phyloP scores from a whole-genome alignment of 129 eudicot genomes.

The Escallonia rubra region DNA sequence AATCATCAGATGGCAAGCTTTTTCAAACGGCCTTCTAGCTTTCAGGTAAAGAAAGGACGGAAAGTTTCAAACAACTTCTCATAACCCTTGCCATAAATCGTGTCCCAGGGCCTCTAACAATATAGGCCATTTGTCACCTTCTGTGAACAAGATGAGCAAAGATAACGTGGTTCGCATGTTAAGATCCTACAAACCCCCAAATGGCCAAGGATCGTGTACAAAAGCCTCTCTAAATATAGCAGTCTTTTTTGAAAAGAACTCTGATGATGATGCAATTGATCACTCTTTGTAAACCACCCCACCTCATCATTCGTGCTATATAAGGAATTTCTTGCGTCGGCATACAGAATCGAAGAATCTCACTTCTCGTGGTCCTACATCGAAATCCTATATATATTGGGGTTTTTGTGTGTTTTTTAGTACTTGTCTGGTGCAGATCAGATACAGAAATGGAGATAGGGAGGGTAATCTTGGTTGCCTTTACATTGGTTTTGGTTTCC shows the following conservation, averaged over 20 bases:
- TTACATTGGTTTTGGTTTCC: constrained; percentile 32
- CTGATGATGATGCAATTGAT: background rate
- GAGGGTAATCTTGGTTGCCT: constrained; percentile 29
- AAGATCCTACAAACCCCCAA: background rate
- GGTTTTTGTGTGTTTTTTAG: background rate
- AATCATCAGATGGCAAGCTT: background rate
- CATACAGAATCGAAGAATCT: no score
- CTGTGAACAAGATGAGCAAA: constrained; percentile 10
- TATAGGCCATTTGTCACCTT: constrained; percentile 3
- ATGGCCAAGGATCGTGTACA: no score
- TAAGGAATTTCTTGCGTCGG: no score
- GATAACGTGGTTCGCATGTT: constrained; percentile 10
- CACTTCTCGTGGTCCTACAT: no score
- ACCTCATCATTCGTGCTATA: no score
- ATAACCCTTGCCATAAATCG: constrained; percentile 13
- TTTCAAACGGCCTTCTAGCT: background rate
- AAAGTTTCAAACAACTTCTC: background rate
- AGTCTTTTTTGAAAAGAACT: background rate
- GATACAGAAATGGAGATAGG: constrained; percentile 24
- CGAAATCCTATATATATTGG: background rate
- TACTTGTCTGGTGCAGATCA: no score
- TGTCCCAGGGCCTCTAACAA: constrained; percentile 3
- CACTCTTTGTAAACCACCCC: no score
- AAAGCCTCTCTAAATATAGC: background rate
- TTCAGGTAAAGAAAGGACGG: background rate